These are phyloP conservation scores for Ustulina deusta DNA, from an alignment of 2,329 filamentous ascomycete genomes.

Conservation along the genomic window DNA sequence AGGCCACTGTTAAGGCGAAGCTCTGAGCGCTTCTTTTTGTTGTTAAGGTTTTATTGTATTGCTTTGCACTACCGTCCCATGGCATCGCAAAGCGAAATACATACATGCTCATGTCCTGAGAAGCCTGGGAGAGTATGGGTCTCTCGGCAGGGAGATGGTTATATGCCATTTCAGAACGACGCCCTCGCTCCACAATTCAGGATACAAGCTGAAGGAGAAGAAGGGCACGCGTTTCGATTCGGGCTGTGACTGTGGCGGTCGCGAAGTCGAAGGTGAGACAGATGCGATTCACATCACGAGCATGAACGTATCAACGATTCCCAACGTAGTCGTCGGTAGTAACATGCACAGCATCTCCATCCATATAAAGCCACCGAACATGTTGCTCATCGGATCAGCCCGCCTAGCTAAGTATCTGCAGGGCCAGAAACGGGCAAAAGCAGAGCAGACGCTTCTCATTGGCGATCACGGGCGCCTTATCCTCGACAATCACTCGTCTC, in stretches of 20 bases:
- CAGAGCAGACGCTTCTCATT: too few species aligned
- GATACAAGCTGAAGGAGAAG: not conserved
- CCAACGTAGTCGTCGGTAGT: not conserved
- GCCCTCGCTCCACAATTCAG: not conserved
- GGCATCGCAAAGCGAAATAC: not conserved
- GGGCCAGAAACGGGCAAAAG: not conserved
- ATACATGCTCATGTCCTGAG: not conserved
- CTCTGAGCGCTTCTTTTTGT: constrained; percentile 8
- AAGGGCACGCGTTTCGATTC: too few species aligned
- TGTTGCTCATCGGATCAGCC: not conserved
- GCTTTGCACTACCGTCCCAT: not conserved
- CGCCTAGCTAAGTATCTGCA: not conserved
- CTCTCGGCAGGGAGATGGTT: not conserved
- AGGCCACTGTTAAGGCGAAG: constrained; percentile 28
- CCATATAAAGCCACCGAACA: not conserved
- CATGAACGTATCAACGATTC: not conserved
- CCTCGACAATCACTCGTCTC: not conserved
- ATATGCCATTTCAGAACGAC: not conserved
- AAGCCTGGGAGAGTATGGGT: not conserved
- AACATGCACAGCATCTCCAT: not conserved
- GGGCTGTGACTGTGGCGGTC: too few species aligned
- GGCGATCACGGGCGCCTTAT: too few species aligned
- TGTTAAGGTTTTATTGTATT: not conserved
- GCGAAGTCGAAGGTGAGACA: not conserved
- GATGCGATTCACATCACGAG: not conserved